Percentiles rank a stretch among this genome's conserved stretches.
phyloP scores from a whole-genome alignment of 192 early-diverging fungal species.

The Coemansia sp. region DNA sequence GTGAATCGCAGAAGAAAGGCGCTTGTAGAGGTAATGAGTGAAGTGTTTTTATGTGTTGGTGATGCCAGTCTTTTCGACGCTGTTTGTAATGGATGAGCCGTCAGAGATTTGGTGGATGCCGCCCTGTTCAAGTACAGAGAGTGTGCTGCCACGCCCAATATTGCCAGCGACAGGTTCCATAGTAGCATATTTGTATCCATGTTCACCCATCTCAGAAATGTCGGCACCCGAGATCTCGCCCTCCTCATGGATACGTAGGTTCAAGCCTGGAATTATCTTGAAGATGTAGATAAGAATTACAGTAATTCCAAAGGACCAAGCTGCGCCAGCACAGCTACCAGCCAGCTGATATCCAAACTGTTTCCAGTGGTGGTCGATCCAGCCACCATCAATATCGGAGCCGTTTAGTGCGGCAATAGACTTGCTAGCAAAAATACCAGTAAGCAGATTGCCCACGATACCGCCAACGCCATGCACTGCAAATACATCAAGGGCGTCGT shows the following conservation, averaged over 20 bases:
- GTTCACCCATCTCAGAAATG: constrained; percentile 83
- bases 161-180: constrained; percentile 18
- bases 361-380: constrained; percentile 79
- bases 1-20: background rate
- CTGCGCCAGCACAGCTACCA: constrained; percentile 66
- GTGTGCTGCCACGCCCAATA: constrained; percentile 14
- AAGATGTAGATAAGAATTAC: constrained; percentile 69
- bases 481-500: constrained; percentile 92
- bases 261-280: constrained; percentile 71
- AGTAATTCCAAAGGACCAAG: constrained; percentile 77
- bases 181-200: constrained; percentile 52
- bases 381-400: constrained; percentile 62
- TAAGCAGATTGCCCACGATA: constrained; percentile 75
- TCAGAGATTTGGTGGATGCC: constrained; percentile 8
- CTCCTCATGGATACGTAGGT: constrained; percentile 73
- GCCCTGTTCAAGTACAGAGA: constrained; percentile 29
- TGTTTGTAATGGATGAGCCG: constrained; percentile 19
- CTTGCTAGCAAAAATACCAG: constrained; percentile 83
- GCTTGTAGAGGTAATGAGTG: background rate
- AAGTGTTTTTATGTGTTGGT: background rate
- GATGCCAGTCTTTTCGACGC: constrained; percentile 25
- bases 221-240: constrained; percentile 76
- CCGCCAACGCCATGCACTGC: constrained; percentile 87
- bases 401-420: constrained; percentile 68
- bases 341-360: constrained; percentile 78